Percentiles rank a stretch among this genome's conserved stretches.
These are phyloP conservation scores for Phytophthora multivora DNA, from an alignment of 352 stramenopile species.

Conservation along the genomic window DNA sequence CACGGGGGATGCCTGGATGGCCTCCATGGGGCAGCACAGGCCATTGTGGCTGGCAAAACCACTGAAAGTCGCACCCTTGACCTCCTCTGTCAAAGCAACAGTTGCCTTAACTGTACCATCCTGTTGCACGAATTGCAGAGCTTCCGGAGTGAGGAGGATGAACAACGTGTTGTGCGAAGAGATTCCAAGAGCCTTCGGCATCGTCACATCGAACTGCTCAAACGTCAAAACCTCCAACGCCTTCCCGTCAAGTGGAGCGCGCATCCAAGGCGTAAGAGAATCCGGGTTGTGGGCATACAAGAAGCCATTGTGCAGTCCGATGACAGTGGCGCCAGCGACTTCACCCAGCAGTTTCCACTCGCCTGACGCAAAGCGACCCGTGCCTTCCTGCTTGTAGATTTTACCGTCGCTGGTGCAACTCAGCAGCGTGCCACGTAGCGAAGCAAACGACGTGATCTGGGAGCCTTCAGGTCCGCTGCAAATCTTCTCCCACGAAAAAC, in stretches of 20 bases:
- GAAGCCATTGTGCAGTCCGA: conserved; percentile 76
- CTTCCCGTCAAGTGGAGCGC: conserved; percentile 48
- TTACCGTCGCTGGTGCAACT: conserved; percentile 64
- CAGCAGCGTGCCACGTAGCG: conserved; percentile 64
- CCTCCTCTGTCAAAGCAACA: conserved; percentile 30
- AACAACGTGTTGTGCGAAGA: conserved; percentile 80
- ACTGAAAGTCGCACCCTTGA: conserved; percentile 33
- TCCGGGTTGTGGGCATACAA: conserved; percentile 57
- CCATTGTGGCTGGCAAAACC: conserved; percentile 85
- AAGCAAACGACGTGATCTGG: conserved; percentile 64
- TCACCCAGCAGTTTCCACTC: conserved; percentile 62
- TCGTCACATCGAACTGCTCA: conserved; percentile 31
- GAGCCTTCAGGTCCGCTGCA: conserved; percentile 47
- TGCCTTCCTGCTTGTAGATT: conserved; percentile 72
- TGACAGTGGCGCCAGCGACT: conserved; percentile 45
- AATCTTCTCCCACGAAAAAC: conserved; percentile 54
- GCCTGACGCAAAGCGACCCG: conserved; percentile 60
- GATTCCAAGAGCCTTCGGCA: conserved; percentile 50
- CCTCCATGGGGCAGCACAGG: conserved; percentile 85
- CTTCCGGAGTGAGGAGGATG: conserved; percentile 57
- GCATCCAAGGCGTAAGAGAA: conserved; percentile 43
- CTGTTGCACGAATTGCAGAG: conserved; percentile 47
- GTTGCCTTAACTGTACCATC: conserved; percentile 43
- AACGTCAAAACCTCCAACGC: conserved; percentile 63
- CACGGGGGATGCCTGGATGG: conserved; percentile 84